Conservation (phyloP, 2,329 filamentous ascomycete species). For the Cadophora malorum region DNA sequence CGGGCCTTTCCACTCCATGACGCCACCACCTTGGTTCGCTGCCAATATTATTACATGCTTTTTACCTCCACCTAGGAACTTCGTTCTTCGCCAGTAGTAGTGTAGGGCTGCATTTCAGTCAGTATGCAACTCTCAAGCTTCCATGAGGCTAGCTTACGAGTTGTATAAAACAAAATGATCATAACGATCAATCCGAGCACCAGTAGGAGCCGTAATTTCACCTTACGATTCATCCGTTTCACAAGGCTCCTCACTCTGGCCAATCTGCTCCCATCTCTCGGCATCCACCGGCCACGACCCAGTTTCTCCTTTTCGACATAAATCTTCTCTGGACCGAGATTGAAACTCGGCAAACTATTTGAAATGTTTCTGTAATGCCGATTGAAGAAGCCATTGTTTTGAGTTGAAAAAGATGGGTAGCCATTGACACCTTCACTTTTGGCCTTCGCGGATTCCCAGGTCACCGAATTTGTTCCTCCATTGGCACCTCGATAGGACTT, state of each 20-base stretch:
- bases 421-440: constrained; percentile 75
- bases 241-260: constrained; percentile 55
- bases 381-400: constrained; percentile 86
- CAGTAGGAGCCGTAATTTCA: constrained; percentile 68
- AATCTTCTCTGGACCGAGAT: constrained; percentile 52
- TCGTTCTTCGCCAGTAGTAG: constrained; percentile 73
- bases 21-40: constrained; percentile 92
- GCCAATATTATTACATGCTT: constrained; percentile 94
- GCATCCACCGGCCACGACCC: constrained; percentile 63
- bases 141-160: constrained; percentile 63
- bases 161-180: constrained; percentile 71
- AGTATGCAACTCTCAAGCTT: constrained; percentile 20
- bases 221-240: constrained; percentile 65
- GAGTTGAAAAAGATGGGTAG: constrained; percentile 80
- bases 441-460: constrained; percentile 84
- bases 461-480: constrained; percentile 63
- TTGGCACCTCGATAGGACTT: constrained; percentile 56
- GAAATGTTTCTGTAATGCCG: constrained; percentile 84
- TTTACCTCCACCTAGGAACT: constrained; percentile 79
- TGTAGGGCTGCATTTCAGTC: constrained; percentile 42
- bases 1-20: constrained; percentile 99
- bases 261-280: constrained; percentile 53
- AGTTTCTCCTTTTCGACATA: constrained; percentile 82
- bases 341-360: constrained; percentile 77
- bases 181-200: constrained; percentile 64